Evolutionary conservation across 257 asterid genomes (phyloP), one percentile per base, ranked within the genome.

Genomic region (Ajuga chamaepitys): DNA sequence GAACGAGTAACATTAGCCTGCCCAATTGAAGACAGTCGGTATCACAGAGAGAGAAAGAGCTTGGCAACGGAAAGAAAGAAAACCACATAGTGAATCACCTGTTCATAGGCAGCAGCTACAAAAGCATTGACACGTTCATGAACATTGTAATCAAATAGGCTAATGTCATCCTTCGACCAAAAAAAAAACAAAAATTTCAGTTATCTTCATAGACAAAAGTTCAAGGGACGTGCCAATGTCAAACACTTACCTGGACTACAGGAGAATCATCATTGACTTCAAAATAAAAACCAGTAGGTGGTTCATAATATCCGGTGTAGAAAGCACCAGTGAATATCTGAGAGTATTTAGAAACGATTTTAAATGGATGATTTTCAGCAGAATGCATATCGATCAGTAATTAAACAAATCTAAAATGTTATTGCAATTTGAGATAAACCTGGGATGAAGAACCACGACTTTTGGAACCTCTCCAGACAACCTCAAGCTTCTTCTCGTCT

Each of bases 261-360:
- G 85, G 82, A 25, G 95, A 86, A 63, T 79, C 85, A 34, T 82
- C 95, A 77, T 86, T 82, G 75, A 90, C 82, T 75, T 94, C 99
- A 67, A 75, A 94, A 82, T 90, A 69, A 74, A 90, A 94, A 51
- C 93, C 82, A 38, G 72, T 70, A 7, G 99, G 99, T 40, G 99
- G 98, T 64, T 91, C 96, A 66, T 94, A 94, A 73, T 90, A 83
- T 67, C 85, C 81, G 35, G 96, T 77, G 70, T 82, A 89, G 78
- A 94, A 94, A 75, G 98, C 95, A 69, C 96, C 99, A 22, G 99
- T 25, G 82, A 94, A 94, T 75, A 94, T 94, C 99, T 94, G 88
- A 47, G 7, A 47, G 28, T 35, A 22, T n/a, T 22, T 22, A 8
- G 30, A 64, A 21, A 35, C 48, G 20, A 20, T 48, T 48, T 58